Percentiles rank a stretch among this genome's conserved stretches.
Evolutionary conservation across 169 alveolate species (phyloP).

Genomic region (Plasmodium falciparum): DNA sequence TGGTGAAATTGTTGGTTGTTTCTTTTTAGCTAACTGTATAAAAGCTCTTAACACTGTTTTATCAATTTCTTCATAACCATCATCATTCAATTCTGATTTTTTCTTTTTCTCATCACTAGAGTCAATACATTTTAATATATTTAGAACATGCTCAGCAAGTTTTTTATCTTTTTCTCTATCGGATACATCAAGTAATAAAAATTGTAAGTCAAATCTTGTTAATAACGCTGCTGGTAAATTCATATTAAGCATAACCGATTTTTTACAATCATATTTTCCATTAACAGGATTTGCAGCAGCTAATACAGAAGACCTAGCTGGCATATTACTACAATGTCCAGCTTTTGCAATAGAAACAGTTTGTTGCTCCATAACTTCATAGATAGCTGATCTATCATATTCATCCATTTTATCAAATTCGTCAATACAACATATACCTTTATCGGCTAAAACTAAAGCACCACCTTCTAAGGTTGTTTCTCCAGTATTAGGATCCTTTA

Average conservation of each 20-base stretch:
- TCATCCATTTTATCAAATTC: conserved; percentile 99
- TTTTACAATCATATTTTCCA: conserved; percentile 95
- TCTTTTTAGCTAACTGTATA: conserved; percentile 92
- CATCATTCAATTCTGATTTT: conserved; percentile 29
- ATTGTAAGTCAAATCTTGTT: conserved; percentile 95
- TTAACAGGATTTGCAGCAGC: conserved; percentile 99
- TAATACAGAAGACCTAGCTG: conserved; percentile 91
- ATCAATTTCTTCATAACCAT: conserved; percentile 80
- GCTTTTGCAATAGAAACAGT: conserved; percentile 98
- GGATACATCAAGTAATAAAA: conserved; percentile 90
- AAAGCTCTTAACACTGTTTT: conserved; percentile 90
- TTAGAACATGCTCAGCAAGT: conserved; percentile 95
- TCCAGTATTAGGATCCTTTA: conserved; percentile 95
- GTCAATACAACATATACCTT: conserved; percentile 98
- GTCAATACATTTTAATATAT: conserved; percentile 89
- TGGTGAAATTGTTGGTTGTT: conserved; percentile 84
- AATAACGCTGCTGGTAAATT: conserved; percentile 98
- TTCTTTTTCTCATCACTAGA: conserved; percentile 78
- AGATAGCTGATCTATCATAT: conserved; percentile 97
- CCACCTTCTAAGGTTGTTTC: conserved; percentile 98
- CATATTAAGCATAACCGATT: conserved; percentile 94
- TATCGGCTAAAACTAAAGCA: conserved; percentile 97
- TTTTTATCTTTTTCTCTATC: conserved; percentile 91
- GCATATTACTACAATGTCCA: conserved; percentile 91
- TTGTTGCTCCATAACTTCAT: conserved; percentile 99